phyloP scores from a whole-genome alignment of 2,329 filamentous ascomycete species.

The Gyromitra esculenta region DNA sequence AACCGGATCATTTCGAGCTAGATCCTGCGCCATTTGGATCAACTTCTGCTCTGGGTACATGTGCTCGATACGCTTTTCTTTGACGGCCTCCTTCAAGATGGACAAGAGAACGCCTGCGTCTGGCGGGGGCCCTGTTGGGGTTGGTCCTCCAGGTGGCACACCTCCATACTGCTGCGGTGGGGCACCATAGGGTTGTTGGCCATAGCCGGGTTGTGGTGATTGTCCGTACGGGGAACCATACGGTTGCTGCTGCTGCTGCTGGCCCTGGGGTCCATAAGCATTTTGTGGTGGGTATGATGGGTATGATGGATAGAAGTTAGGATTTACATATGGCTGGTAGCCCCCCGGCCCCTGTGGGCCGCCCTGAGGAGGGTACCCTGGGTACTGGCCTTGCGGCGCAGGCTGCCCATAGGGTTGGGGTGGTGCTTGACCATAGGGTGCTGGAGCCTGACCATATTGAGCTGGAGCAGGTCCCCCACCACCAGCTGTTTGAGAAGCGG shows the following conservation, averaged over 20 bases:
- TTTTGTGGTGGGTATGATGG: conserved; percentile 29
- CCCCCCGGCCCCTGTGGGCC: conserved; percentile 19
- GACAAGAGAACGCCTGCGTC: conserved; percentile 49
- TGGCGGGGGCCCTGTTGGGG: conserved; percentile 39
- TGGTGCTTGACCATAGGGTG: conserved; percentile 26
- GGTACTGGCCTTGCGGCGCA: conserved; percentile 44
- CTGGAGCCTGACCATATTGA: conserved; percentile 39
- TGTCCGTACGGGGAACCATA: conserved; percentile 25
- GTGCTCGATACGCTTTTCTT: conserved; percentile 51
- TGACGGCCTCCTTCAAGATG: conserved; percentile 53
- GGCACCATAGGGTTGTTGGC: conserved; percentile 36
- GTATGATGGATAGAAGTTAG: conserved; percentile 19
- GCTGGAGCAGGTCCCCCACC: conserved; percentile 31
- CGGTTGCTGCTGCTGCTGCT: conserved; percentile 17
- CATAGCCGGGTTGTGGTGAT: conserved; percentile 6
- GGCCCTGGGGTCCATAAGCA: conserved; percentile 45
- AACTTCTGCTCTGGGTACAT: conserved; percentile 50
- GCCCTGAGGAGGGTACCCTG: conserved; percentile 27
- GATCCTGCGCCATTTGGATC: conserved; percentile 43
- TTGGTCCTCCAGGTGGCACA: conserved; percentile 7
- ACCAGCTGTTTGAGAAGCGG: conserved; percentile 43
- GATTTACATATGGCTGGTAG: conserved; percentile 52
- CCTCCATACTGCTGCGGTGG: conserved; percentile 30
- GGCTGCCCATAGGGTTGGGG: conserved; percentile 35
- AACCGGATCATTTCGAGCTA: conserved; percentile 53